Base-by-base conservation (phyloP, 257 asterid genomes). In the Cruciata laevipes region DNA sequence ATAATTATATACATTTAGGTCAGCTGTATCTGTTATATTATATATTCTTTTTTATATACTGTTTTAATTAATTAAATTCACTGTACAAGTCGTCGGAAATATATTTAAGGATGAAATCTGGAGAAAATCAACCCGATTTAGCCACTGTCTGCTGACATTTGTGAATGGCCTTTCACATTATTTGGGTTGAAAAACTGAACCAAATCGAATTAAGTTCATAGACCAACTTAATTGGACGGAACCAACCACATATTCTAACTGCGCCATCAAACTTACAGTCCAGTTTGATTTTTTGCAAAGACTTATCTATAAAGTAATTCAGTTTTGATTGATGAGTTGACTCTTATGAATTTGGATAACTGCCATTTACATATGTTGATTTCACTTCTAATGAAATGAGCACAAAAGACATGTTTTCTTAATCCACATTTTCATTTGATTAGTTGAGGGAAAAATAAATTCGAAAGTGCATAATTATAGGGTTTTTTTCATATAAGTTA, bases 111-210 rank as follows among this genome's bases (percentile, higher is more conserved):
- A 51, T 51, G 62, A 21, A 42, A 42, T 42, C 51, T 42, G 51
- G 51, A 52, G 63, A 16, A 52, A 20, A 52, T 21, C 51, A 67
- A 52, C 51, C 51, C 51, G 51, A 42, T 37, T 13, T 37, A 42
- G 51, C 51, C 12, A 13, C 33, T 42, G 51, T 31, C 37, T 52
- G 63, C 63, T 67, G 71, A 53, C 14, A 42, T 42, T 42, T 42
- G 10, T 53, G 47, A 49, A 32, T 52, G 71, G 47, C 33, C 21
- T 21, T 32, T 13, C 31, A 31, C 32, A 21, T 17, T 14, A 47
- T 30, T 7, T 66, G 27, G 17, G 58, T 52, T 20, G 58, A 52
- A 52, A 47, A 42, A 42, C 5, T 42, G 16, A 10, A 12, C 51
- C 51, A 42, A 42, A 42, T 42, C 42, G 51, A 42, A 42, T 13